Evolutionary conservation across 2,329 filamentous ascomycete genomes (phyloP), one percentile per base, ranked within the genome.

Genomic region (Xylariomycetidae sp.): DNA sequence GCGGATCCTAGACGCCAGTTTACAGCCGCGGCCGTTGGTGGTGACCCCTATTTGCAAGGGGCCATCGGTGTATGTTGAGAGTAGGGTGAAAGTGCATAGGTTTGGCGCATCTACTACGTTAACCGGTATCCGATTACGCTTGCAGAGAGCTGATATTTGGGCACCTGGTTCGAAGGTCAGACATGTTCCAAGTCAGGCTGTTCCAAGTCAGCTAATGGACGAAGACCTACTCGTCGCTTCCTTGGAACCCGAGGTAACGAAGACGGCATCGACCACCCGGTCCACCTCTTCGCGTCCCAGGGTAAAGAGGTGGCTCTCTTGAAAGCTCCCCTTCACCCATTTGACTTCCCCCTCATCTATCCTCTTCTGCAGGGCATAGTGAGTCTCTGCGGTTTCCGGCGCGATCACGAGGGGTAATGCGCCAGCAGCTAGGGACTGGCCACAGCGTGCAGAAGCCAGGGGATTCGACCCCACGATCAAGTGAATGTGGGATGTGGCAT

Each of bases 11-110:
- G 87, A 86, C 5, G 92, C 86, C 19, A 98, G 74, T 61, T 95
- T 95, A 67, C 92, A 96, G 2, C 92, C 92, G 49, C 85, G 82
- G 14, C 92, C 90, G 38, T 93, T 95, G 1, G 92, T 96, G 3
- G 92, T 96, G 37, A 98, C 84, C 41, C 92, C 92, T 40, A 98
- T 82, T 56, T 96, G 92, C 25, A 98, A 70, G 8, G 92, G 90
- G 0, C 92, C 92, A 52, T 95, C 89, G 34, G 76, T 79, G 58
- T 96, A 80, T 6, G 86, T 93, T 16, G 88, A 92, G 28, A 96
- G 77, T 32, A 98, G 72, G 5, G 84, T 83, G 58, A 98, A 95
- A 17, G 86, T 85, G 65, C 88, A 95, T 12, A 96, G 79, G 20
- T 77, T 72, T 0, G 90, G 85, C 0, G 85, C 76, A 63, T 98